Base-by-base conservation (phyloP, 2,329 filamentous ascomycete genomes). In the Calonectria pauciramosa region DNA sequence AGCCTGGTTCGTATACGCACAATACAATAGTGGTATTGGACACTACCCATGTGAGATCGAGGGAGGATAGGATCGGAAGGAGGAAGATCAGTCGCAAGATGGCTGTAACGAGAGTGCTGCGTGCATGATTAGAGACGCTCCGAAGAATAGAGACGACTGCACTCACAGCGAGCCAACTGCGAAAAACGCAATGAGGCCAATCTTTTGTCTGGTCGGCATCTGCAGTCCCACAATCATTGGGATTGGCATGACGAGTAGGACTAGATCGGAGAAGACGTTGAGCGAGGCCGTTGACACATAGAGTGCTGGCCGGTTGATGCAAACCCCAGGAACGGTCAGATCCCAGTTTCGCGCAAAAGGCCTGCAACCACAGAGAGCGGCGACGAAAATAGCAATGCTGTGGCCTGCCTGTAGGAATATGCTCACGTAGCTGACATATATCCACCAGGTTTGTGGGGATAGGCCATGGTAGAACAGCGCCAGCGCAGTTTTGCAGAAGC, bases 271-370 rank as follows among this genome's bases (percentile, higher is more conserved):
- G n/a, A 85, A 67, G 63, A 88, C 86, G 71, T 88, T 88, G 16
- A 87, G 80, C 2, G 83, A 85, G 0, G 88, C 87, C 36, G 87
- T 87, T 34, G 84, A 82, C 30, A 89, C 84, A 78, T 89, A 89
- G 44, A 89, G 85, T 1, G 85, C 80, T 18, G 86, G 84, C 34
- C 86, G 85, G 60, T 87, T 80, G 65, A 89, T 83, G 75, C 88
- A 90, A 28, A 49, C 80, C 68, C 86, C 78, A 28, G 80, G 65
- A 54, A 78, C 68, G 5, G 71, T 63, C 11, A 52, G 8, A 26
- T 85, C 80, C 79, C 82, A 86, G n/a, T 38, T 59, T 36, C 34
- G 36, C 1, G 32, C 10, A 36, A 59, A 59, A 7, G 54, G 54
- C n/a, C 32, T 6, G 78, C 79, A 18, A 77, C 82, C 6, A 74